Percentiles rank a stretch among this genome's conserved stretches.
Evolutionary conservation across 2,329 filamentous ascomycete genomes (phyloP).

Genomic region (Cryphonectria parasitica): DNA sequence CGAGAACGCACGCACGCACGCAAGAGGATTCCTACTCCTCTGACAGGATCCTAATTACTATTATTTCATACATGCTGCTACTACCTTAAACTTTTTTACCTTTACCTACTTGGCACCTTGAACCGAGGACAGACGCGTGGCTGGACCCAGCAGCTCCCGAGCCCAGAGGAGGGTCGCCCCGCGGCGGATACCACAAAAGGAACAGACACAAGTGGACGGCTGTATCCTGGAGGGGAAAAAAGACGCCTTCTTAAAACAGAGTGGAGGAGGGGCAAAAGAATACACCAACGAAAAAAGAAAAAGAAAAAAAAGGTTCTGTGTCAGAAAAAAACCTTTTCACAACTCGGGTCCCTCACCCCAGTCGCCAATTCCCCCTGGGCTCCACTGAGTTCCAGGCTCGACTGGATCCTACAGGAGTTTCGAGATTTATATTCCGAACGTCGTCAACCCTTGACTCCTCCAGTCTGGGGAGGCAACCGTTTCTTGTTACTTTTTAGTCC

Average conservation of each 20-base stretch:
- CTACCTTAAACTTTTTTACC: no score
- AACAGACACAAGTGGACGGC: no score
- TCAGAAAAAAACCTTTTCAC: conserved; percentile 1
- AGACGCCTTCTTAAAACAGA: neutral
- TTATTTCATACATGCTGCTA: no score
- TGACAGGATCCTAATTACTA: neutral
- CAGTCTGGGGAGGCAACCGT: neutral
- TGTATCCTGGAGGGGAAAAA: neutral
- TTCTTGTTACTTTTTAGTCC: neutral
- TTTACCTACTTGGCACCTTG: neutral
- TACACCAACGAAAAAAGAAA: neutral
- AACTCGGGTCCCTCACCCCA: neutral
- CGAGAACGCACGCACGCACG: neutral
- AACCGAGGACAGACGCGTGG: neutral
- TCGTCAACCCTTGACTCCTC: neutral
- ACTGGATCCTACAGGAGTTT: conserved; percentile 1
- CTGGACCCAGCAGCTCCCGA: neutral
- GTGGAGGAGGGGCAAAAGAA: neutral
- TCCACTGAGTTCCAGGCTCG: neutral
- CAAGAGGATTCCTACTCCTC: neutral
- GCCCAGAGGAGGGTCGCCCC: no score
- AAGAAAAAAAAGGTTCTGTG: conserved; percentile 8
- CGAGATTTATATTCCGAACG: conserved; percentile 4
- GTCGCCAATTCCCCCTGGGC: neutral
- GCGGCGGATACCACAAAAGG: no score